Percentiles rank a stretch among this genome's conserved stretches.
Conservation (phyloP, 352 stramenopile genomes). For the Poterioochromonas sp. region DNA sequence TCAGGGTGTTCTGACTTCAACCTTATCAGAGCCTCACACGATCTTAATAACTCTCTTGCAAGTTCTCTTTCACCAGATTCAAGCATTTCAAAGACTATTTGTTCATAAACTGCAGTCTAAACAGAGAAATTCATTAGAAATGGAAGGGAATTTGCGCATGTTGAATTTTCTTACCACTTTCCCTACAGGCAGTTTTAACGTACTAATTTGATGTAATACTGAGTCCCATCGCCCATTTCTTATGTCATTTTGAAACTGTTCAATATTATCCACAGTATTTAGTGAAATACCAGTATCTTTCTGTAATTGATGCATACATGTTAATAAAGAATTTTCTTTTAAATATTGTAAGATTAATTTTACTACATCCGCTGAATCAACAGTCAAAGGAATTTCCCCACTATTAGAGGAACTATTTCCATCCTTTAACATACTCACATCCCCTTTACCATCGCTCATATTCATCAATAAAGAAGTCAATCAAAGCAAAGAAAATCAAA, state of each 20-base stretch:
- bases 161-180: conserved; percentile 51
- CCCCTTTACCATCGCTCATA: too few relatives aligned
- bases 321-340: conserved; percentile 72
- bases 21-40: conserved; percentile 42
- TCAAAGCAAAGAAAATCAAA: too few relatives aligned
- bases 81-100: conserved; percentile 70
- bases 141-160: neutral
- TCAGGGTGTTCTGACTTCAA: conserved; percentile 65
- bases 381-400: too few relatives aligned
- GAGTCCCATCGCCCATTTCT: conserved; percentile 67
- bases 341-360: conserved; percentile 77
- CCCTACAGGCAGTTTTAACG: conserved; percentile 50
- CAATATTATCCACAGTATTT: conserved; percentile 63
- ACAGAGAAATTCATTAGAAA: neutral
- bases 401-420: too few relatives aligned
- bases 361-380: conserved; percentile 54
- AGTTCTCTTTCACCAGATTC: conserved; percentile 53
- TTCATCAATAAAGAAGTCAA: too few relatives aligned
- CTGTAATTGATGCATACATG: conserved; percentile 66
- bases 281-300: conserved; percentile 70
- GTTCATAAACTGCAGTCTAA: conserved; percentile 65
- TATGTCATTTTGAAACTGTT: conserved; percentile 66
- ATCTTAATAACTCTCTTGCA: conserved; percentile 48
- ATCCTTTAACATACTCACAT: too few relatives aligned
- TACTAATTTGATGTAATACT: conserved; percentile 65